Conservation (phyloP, 1,139 yeast genomes). For the Cylindricascospora bacillispora region DNA sequence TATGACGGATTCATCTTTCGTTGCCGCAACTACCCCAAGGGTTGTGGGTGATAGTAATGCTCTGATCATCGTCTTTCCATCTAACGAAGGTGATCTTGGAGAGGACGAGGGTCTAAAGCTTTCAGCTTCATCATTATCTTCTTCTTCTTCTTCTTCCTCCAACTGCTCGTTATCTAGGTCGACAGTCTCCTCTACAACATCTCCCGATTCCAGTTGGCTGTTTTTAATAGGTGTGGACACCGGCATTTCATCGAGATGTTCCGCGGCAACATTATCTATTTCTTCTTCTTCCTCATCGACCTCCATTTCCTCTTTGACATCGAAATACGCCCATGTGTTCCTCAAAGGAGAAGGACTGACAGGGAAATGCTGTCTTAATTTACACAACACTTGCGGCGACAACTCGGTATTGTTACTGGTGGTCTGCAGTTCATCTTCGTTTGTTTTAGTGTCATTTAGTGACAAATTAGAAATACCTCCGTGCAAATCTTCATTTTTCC, state of each 20-base stretch:
- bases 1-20: slow-evolving; percentile 4
- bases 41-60: slow-evolving; percentile 16
- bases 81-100: background rate
- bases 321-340: slow-evolving; percentile 5
- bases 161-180: slow-evolving; percentile 1
- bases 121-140: slow-evolving; percentile 2
- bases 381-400: slow-evolving; percentile 6
- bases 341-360: slow-evolving; percentile 15
- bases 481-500: slow-evolving; percentile 1
- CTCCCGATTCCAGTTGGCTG: background rate
- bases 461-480: slow-evolving; percentile 4
- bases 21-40: slow-evolving; percentile 19
- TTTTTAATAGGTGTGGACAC: background rate
- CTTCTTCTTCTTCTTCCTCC: slow-evolving; percentile 2
- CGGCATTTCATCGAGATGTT: slow-evolving; percentile 1
- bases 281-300: slow-evolving; percentile 5
- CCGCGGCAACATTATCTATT: slow-evolving; percentile 1
- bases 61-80: slow-evolving; percentile 8
- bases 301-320: slow-evolving; percentile 6
- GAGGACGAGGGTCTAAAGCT: too few relatives aligned
- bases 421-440: slow-evolving; percentile 1
- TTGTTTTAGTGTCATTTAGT: slow-evolving; percentile 1
- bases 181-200: background rate
- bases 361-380: slow-evolving; percentile 11
- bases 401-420: background rate